phyloP scores from a whole-genome alignment of 495 filamentous ascomycete genomes.

The Articulospora tetracladia region DNA sequence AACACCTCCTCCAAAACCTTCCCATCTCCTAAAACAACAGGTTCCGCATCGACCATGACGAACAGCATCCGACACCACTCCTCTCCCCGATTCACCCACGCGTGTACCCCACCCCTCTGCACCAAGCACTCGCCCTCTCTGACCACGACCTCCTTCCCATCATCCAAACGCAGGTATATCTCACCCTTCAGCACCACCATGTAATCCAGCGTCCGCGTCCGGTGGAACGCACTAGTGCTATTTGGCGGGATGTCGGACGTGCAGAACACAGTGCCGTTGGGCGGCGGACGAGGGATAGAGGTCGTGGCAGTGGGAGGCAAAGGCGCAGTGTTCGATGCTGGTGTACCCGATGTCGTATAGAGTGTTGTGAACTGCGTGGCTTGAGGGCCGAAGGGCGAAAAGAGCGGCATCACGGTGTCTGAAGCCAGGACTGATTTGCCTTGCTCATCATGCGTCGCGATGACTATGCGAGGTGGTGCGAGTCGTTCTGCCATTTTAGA shows the following conservation, averaged over 20 bases:
- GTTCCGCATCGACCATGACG: slow-evolving; percentile 27
- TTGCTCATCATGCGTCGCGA: slow-evolving; percentile 27
- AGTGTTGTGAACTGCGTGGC: slow-evolving; percentile 26
- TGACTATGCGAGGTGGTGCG: slow-evolving; percentile 28
- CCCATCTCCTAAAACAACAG: slow-evolving; percentile 25
- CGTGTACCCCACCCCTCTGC: slow-evolving; percentile 30
- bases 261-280: slow-evolving; percentile 24
- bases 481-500: background rate
- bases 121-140: slow-evolving; percentile 31
- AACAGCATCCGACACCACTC: slow-evolving; percentile 28
- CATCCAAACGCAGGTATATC: slow-evolving; percentile 29
- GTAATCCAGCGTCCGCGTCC: slow-evolving; percentile 33
- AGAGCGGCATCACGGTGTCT: slow-evolving; percentile 24
- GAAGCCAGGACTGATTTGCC: slow-evolving; percentile 31
- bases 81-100: slow-evolving; percentile 28
- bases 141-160: slow-evolving; percentile 29
- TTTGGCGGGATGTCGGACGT: slow-evolving; percentile 25
- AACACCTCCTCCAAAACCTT: slow-evolving; percentile 23
- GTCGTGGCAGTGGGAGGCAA: background rate
- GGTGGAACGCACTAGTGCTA: slow-evolving; percentile 27
- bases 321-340: slow-evolving; percentile 11
- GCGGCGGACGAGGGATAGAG: slow-evolving; percentile 23
- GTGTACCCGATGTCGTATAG: slow-evolving; percentile 24
- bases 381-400: slow-evolving; percentile 29
- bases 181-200: slow-evolving; percentile 29